Evolutionary conservation across 2,329 filamentous ascomycete species (phyloP).

Genomic region (Hymenoscyphus occultus): DNA sequence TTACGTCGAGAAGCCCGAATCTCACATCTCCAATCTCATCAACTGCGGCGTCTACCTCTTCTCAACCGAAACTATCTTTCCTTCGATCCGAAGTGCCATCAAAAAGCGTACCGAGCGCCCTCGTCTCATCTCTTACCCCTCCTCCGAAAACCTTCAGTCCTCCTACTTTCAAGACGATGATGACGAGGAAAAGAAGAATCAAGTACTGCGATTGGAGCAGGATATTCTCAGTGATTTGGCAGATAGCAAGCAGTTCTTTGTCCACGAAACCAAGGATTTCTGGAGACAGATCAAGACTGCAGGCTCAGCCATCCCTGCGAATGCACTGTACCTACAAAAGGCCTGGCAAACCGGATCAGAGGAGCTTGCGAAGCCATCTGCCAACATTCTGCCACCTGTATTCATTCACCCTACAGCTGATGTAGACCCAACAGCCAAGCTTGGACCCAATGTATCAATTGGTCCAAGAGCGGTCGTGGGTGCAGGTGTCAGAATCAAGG

Average conservation of each 20-base stretch:
- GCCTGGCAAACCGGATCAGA: slow-evolving; percentile 78
- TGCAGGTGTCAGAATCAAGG: slow-evolving; percentile 87
- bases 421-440: slow-evolving; percentile 91
- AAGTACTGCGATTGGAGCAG: slow-evolving; percentile 92
- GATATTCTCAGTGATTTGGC: slow-evolving; percentile 94
- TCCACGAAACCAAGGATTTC: slow-evolving; percentile 98
- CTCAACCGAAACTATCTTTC: slow-evolving; percentile 92
- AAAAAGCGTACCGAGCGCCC: slow-evolving; percentile 92
- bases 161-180: slow-evolving; percentile 67
- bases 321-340: slow-evolving; percentile 93
- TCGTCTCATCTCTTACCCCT: slow-evolving; percentile 90
- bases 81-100: slow-evolving; percentile 88
- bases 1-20: slow-evolving; percentile 99
- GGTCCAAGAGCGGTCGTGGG: slow-evolving; percentile 84
- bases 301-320: slow-evolving; percentile 92
- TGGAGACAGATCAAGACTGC: slow-evolving; percentile 99
- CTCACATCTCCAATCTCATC: slow-evolving; percentile 96
- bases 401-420: slow-evolving; percentile 91
- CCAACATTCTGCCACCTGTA: slow-evolving; percentile 86
- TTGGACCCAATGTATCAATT: slow-evolving; percentile 94
- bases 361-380: slow-evolving; percentile 78
- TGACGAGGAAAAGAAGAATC: slow-evolving; percentile 71
- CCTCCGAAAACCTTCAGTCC: slow-evolving; percentile 84
- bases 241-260: slow-evolving; percentile 96
- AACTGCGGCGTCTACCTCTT: slow-evolving; percentile 99